phyloP scores from a whole-genome alignment of 768 basidiomycete genomes.

The Clitopilus hobsonii region DNA sequence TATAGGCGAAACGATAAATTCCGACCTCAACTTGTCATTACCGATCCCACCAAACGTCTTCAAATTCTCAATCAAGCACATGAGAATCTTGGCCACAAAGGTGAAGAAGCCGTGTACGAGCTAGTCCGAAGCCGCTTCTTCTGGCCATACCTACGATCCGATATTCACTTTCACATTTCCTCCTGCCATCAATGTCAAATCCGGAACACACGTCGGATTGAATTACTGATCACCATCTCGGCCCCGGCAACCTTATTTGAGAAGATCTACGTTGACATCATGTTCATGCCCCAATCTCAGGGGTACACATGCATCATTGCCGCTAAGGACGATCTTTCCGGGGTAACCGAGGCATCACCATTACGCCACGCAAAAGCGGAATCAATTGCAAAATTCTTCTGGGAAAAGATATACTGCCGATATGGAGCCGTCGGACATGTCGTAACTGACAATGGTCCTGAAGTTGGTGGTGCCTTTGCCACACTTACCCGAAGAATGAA shows the following conservation, averaged over 20 bases:
- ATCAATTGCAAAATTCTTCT: slow-evolving; percentile 25
- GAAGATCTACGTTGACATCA: slow-evolving; percentile 33
- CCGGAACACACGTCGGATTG: slow-evolving; percentile 14
- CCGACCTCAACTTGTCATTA: slow-evolving; percentile 13
- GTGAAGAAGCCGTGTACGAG: slow-evolving; percentile 15
- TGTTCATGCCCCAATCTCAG: slow-evolving; percentile 30
- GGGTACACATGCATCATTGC: slow-evolving; percentile 31
- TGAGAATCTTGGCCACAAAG: slow-evolving; percentile 21
- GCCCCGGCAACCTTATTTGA: slow-evolving; percentile 22
- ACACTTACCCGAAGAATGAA: slow-evolving; percentile 11
- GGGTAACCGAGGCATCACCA: slow-evolving; percentile 24
- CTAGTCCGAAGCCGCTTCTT: slow-evolving; percentile 22
- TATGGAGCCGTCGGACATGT: slow-evolving; percentile 31
- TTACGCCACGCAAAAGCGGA: slow-evolving; percentile 22
- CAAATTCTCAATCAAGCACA: slow-evolving; percentile 17
- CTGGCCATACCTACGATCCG: slow-evolving; percentile 21
- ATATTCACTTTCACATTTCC: slow-evolving; percentile 19
- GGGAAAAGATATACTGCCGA: slow-evolving; percentile 21
- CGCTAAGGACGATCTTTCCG: slow-evolving; percentile 25
- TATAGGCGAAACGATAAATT: background rate
- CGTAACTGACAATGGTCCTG: slow-evolving; percentile 32
- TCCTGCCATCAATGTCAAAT: slow-evolving; percentile 27
- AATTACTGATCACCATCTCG: slow-evolving; percentile 18
- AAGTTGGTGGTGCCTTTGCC: slow-evolving; percentile 20
- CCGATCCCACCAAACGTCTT: slow-evolving; percentile 5